Percentiles rank a stretch among this genome's conserved stretches.
Conservation (phyloP, 768 basidiomycete species). For the Candolleomyces aberdarensis region DNA sequence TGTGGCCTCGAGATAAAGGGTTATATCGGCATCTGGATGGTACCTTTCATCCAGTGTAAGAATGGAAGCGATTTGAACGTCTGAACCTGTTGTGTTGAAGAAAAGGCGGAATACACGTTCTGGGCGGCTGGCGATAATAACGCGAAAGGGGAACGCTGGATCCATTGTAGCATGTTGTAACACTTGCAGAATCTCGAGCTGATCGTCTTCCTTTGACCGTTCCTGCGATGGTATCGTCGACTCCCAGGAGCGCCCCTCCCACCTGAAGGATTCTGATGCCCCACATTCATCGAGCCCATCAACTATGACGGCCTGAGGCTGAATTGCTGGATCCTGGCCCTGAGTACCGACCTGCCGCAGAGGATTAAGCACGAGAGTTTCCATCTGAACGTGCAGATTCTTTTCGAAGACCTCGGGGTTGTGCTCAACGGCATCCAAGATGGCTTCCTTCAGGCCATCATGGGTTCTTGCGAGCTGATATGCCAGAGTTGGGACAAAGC, state of each 20-base stretch:
- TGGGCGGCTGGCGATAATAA: constrained; percentile 7
- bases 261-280: neutral
- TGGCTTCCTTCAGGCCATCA: neutral
- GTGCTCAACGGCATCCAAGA: neutral
- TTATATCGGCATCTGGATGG: constrained; percentile 1
- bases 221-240: neutral
- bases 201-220: neutral
- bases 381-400: neutral
- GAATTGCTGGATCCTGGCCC: neutral
- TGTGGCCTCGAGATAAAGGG: neutral
- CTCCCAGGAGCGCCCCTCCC: neutral
- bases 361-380: neutral
- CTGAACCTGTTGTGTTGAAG: neutral
- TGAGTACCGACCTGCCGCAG: neutral
- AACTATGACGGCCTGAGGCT: neutral
- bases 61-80: neutral
- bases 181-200: neutral
- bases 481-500: neutral
- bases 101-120: neutral
- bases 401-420: neutral
- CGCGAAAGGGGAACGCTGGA: neutral
- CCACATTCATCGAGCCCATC: neutral
- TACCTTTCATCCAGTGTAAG: neutral
- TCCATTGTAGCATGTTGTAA: neutral
- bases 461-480: neutral